These are phyloP conservation scores for Lathyrus aphaca DNA, from an alignment of 306 rosid species.

Conservation along the genomic window DNA sequence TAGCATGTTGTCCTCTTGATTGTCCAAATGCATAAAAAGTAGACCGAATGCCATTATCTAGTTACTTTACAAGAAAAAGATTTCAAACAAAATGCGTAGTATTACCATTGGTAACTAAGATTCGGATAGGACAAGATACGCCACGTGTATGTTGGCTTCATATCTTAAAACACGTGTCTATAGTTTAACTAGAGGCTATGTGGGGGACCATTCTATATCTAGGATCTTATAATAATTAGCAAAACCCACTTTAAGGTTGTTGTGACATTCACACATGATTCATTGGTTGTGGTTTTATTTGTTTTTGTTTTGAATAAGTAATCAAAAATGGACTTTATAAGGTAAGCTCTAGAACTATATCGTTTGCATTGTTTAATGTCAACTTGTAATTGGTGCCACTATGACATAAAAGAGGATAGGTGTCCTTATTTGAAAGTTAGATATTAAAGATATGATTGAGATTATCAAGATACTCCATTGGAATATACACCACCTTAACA, in stretches of 20 bases:
- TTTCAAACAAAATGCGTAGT: constrained; percentile 39
- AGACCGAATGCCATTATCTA: constrained; percentile 39
- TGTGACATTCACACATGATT: constrained; percentile 27
- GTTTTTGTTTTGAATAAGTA: neutral
- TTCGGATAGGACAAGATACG: constrained; percentile 29
- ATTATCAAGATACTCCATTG: constrained; percentile 43
- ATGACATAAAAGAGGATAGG: neutral
- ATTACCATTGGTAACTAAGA: neutral
- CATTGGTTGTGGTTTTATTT: neutral
- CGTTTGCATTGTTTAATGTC: constrained; percentile 34
- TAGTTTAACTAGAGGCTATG: constrained; percentile 1
- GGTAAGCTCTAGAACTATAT: constrained; percentile 29
- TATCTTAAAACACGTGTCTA: constrained; percentile 42
- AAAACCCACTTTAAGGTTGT: constrained; percentile 46
- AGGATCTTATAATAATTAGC: constrained; percentile 31
- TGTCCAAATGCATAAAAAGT: constrained; percentile 45
- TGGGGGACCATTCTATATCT: constrained; percentile 44
- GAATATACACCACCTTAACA: constrained; percentile 44
- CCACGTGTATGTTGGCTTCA: constrained; percentile 40
- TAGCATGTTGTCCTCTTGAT: constrained; percentile 28
- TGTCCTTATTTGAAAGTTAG: constrained; percentile 27
- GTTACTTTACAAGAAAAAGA: constrained; percentile 34
- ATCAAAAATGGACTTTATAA: neutral
- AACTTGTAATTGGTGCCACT: constrained; percentile 42
- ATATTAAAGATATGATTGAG: constrained; percentile 41